phyloP scores from a whole-genome alignment of 495 filamentous ascomycete species.

The Aeminium ludgeri region DNA sequence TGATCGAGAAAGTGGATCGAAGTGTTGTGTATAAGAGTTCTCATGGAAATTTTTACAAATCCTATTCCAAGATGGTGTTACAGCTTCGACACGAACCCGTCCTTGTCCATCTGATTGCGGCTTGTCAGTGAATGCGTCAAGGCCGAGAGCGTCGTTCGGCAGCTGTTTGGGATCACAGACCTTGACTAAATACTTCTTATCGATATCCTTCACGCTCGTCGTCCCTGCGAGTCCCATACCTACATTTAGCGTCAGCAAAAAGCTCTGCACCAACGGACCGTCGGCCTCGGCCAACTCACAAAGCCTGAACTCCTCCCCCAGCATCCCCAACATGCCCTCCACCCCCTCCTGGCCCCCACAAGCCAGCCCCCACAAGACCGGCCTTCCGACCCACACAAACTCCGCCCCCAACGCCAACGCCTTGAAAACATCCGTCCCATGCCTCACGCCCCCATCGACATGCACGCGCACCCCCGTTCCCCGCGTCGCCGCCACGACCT shows the following conservation, averaged over 20 bases:
- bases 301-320: slow-evolving; percentile 16
- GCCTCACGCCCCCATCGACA: slow-evolving; percentile 20
- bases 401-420: slow-evolving; percentile 21
- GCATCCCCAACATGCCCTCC: slow-evolving; percentile 18
- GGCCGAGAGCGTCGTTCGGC: not conserved
- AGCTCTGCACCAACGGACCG: too few relatives aligned
- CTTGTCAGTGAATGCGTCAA: not conserved
- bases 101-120: slow-evolving; percentile 8
- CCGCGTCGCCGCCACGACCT: slow-evolving; percentile 20
- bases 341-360: slow-evolving; percentile 21
- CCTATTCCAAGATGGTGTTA: too few relatives aligned
- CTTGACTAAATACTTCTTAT: slow-evolving; percentile 17
- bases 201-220: slow-evolving; percentile 17
- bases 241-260: too few relatives aligned
- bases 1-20: slow-evolving; percentile 18
- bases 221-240: slow-evolving; percentile 20
- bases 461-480: slow-evolving; percentile 17
- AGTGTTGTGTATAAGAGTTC: too few relatives aligned
- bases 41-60: too few relatives aligned
- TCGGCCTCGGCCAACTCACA: too few relatives aligned
- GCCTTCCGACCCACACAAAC: slow-evolving; percentile 20
- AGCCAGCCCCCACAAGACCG: slow-evolving; percentile 21
- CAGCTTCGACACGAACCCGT: slow-evolving; percentile 12
- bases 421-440: slow-evolving; percentile 22
- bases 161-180: slow-evolving; percentile 3